phyloP scores from a whole-genome alignment of 139 green algal genomes.

The Micractinium conductrix region DNA sequence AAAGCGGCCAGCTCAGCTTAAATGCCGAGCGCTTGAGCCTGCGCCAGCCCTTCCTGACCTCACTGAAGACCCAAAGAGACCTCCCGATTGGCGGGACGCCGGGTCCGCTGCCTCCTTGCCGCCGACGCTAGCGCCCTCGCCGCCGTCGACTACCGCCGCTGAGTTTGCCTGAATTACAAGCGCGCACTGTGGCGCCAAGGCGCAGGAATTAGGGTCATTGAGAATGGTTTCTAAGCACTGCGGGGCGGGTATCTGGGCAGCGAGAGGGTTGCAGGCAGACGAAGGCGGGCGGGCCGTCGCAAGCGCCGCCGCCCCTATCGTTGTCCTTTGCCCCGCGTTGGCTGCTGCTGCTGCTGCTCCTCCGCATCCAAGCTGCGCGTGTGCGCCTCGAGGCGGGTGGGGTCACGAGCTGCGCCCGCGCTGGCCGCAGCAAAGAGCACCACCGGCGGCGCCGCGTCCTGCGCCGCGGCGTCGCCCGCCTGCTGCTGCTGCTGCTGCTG shows the following conservation, averaged over 20 bases:
- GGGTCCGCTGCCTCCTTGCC: neutral
- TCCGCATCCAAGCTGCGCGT: constrained; percentile 3
- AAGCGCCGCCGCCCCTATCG: neutral
- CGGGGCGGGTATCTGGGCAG: too few species aligned
- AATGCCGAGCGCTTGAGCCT: too few species aligned
- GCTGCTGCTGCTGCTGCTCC: neutral
- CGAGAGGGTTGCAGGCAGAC: too few species aligned
- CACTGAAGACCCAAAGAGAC: too few species aligned
- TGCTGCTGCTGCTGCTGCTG: constrained; percentile 2
- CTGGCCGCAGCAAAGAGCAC: constrained; percentile 24
- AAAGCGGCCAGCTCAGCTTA: neutral
- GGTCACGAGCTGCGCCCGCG: neutral
- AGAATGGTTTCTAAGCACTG: too few species aligned
- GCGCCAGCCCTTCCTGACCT: too few species aligned
- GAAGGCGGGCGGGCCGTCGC: too few species aligned
- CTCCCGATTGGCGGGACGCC: neutral
- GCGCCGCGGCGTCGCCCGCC: neutral
- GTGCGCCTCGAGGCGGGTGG: constrained; percentile 2
- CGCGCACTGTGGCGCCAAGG: too few species aligned
- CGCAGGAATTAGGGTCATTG: neutral
- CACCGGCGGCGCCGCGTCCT: neutral
- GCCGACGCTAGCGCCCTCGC: neutral
- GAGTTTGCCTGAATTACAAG: too few species aligned
- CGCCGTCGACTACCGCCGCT: too few species aligned
- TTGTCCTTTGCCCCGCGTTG: neutral